Evolutionary conservation across 768 basidiomycete species (phyloP).

Genomic region (Xerocomus brunneocitrinus): DNA sequence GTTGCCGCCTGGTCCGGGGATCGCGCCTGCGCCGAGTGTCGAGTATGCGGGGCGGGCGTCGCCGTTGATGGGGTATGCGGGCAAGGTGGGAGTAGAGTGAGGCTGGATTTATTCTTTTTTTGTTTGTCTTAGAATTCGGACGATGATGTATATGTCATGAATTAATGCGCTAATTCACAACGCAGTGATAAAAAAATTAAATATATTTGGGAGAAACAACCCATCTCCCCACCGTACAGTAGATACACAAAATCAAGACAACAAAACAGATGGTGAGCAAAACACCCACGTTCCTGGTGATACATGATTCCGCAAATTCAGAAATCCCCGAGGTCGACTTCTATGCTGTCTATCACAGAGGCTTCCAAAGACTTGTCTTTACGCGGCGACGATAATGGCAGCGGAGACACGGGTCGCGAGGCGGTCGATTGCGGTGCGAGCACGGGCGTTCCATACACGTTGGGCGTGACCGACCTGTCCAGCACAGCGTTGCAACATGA

Average conservation of each 20-base stretch:
- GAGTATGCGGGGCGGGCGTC: conserved; percentile 5
- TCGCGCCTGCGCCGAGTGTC: conserved; percentile 18
- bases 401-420: conserved; percentile 35
- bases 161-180: background rate
- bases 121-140: background rate
- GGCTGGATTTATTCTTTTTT: background rate
- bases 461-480: conserved; percentile 40
- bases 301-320: conserved; percentile 27
- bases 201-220: background rate
- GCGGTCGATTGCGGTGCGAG: conserved; percentile 27
- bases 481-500: conserved; percentile 16
- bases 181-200: background rate
- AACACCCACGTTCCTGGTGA: background rate
- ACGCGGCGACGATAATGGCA: conserved; percentile 26
- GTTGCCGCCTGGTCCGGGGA: conserved; percentile 27
- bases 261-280: background rate
- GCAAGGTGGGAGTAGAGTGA: conserved; percentile 20
- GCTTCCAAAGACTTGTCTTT: conserved; percentile 46
- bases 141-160: background rate
- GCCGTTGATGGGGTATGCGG: conserved; percentile 21
- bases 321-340: conserved; percentile 78
- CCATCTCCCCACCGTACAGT: background rate
- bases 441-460: conserved; percentile 44
- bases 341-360: conserved; percentile 59
- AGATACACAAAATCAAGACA: background rate